Base-by-base conservation (phyloP, 805 yeast species). In the Kockiozyma suomiensis region DNA sequence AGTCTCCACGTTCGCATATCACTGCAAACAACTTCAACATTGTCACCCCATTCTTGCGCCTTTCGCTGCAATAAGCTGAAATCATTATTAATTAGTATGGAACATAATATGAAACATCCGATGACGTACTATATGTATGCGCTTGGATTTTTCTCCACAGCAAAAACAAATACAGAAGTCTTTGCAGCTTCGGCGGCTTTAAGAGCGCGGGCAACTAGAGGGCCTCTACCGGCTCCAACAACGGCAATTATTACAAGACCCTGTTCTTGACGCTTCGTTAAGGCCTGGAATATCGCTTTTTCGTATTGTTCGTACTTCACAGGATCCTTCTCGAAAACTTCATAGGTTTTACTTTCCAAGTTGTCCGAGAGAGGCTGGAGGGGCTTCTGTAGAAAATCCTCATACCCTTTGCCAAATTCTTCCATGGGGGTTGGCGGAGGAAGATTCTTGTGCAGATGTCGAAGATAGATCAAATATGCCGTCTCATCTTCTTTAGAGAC, bases 141-240 rank as follows among this genome's bases (percentile, higher is more conserved):
- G 17, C 80, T 80, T 5, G 81, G 77, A 70, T 89, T 89, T 68
- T 85, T 88, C 70, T 92, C 97, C 15, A 90, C 74, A 0, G 94
- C 90, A 19, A 79, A 75, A 2, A 86, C 70, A 21, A 68, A 67
- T 10, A 74, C 67, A 1, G 65, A 41, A 3, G 67, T 58, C 19
- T 61, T 55, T 3, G 70, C 68, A 3, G 60, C 54, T 2, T 70
- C 67, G 1, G 83, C 66, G 1, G 85, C 82, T 4, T 73, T 69
- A 32, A 81, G 73, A 0, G 82, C 75, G 21, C 80, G 76, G 46
- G 85, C 85, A 1, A 91, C 84, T 30, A 92, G 73, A 0, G 93
- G 92, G 0, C 97, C 97, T 47, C 90, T 76, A 0, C 97, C 97
- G 0, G 97, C 94, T 0, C 97, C 97, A 1, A 87, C 84, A 1